A percentile compares a stretch with the other conserved stretches of the same genome.
These are phyloP conservation scores for Auricularia cornea DNA, from an alignment of 768 basidiomycete species.

Conservation along the genomic window DNA sequence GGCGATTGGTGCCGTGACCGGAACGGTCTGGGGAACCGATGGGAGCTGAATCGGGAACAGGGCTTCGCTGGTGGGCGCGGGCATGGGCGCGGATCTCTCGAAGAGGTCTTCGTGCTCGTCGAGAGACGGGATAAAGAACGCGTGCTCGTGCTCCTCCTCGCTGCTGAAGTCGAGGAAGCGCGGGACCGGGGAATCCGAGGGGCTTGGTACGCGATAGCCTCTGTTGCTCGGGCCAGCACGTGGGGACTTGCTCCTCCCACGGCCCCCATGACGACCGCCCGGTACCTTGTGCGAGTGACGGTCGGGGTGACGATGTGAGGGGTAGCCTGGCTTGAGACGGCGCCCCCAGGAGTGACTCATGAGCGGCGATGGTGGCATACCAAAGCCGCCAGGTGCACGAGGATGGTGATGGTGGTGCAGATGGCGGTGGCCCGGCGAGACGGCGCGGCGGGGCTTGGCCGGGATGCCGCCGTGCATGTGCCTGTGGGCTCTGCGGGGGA, in stretches of 20 bases:
- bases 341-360: too few relatives aligned
- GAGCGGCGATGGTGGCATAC: background rate
- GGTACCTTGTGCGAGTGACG: background rate
- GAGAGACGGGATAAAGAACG: background rate
- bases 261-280: background rate
- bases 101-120: background rate
- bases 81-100: background rate
- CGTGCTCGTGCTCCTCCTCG: background rate
- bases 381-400: too few relatives aligned
- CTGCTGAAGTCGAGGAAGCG: background rate
- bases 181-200: background rate
- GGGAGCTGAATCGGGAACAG: conserved; percentile 1
- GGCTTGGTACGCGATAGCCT: background rate
- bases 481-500: background rate
- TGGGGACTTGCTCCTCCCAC: background rate
- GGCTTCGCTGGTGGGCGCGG: background rate
- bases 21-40: background rate
- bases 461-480: background rate
- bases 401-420: background rate
- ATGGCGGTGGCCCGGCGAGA: background rate
- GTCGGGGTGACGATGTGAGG: background rate
- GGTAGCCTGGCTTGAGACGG: background rate
- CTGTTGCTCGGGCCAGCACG: background rate
- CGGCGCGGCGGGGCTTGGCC: background rate
- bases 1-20: too few relatives aligned